Evolutionary conservation across 768 basidiomycete genomes (phyloP), one percentile per base, ranked within the genome.

Genomic region (Leucosporidium creatinivorum): DNA sequence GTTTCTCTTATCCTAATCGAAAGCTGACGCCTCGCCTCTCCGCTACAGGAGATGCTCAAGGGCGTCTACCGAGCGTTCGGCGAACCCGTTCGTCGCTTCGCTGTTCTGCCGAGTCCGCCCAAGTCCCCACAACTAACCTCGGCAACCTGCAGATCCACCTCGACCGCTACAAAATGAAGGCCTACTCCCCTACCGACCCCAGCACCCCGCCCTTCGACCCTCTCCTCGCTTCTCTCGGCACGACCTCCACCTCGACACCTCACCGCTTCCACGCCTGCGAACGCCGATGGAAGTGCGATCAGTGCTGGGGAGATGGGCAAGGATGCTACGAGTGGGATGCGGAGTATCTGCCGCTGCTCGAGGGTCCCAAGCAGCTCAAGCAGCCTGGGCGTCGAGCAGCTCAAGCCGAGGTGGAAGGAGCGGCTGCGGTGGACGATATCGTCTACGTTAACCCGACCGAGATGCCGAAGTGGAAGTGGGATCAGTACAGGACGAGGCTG

Each of bases 251-350:
- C 33, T 33, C 5, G 76, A 79, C 5, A 78, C 80, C 25, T 17
- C 44, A 6, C n/a, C 85, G 92, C 1, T 96, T 98, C 75, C 94
- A 99, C 75, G 93, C 93, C 0, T 98, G 94, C 74, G 93, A 97
- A 73, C 84, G 91, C 25, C 58, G 60, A n/a, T 74, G 72, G 73
- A 69, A 72, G 51, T 76, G 75, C 60, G 69, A 73, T 33, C 28
- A 58, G 10, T 68, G 69, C 21, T 72, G 75, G 69, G 60, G 47
- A 5, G 57, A 68, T 26, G 73, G 73, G 5, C 21, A 48, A 1
- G 75, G 75, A 0, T 72, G 68, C 54, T 73, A 57, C 58, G 58
- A 56, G 4, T 66, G 62, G 49, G 51, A 62, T 1, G 26, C n/a
- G 30, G 61, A 65, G 54, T 19, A 58, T 25, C 2, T 57, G 2